Evolutionary conservation across 2,329 filamentous ascomycete species (phyloP).

Genomic region (Xylaria arbuscula): DNA sequence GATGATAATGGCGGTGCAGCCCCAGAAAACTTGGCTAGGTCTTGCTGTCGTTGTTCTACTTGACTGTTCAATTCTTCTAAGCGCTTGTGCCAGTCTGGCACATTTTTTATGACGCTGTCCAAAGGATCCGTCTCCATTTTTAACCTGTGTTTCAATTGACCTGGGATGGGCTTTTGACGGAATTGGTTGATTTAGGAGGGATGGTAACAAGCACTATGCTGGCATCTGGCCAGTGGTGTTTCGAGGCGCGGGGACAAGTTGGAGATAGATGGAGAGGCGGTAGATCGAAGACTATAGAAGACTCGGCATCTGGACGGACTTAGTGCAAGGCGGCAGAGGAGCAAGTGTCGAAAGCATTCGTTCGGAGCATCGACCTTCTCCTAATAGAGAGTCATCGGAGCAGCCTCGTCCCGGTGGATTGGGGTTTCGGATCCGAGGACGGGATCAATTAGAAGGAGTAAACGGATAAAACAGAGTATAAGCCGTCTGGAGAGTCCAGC

Average conservation of each 20-base stretch:
- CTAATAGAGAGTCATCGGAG: neutral
- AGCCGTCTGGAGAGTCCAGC: neutral
- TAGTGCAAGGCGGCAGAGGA: constrained; percentile 21
- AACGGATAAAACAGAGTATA: neutral
- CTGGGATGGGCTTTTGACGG: constrained; percentile 19
- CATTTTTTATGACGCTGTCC: constrained; percentile 63
- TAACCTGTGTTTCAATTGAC: constrained; percentile 11
- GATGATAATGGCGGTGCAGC: constrained; percentile 50
- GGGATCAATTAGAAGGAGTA: neutral
- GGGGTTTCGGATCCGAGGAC: neutral
- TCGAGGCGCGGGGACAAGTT: constrained; percentile 18
- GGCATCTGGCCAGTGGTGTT: constrained; percentile 18
- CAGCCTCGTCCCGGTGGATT: neutral
- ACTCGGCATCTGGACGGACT: constrained; percentile 30
- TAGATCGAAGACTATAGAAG: constrained; percentile 21
- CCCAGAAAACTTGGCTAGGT: constrained; percentile 63
- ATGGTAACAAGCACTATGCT: constrained; percentile 30
- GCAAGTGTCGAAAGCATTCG: constrained; percentile 5
- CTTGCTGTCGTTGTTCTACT: constrained; percentile 70
- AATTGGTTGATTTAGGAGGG: constrained; percentile 8
- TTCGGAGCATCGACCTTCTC: constrained; percentile 20
- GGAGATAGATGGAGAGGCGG: constrained; percentile 1
- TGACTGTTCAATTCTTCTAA: constrained; percentile 70
- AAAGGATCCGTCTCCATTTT: constrained; percentile 66
- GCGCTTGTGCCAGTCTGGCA: constrained; percentile 69